Percentiles rank a stretch among this genome's conserved stretches.
phyloP scores from a whole-genome alignment of 2,329 filamentous ascomycete genomes.

The Pseudocercospora cruenta region DNA sequence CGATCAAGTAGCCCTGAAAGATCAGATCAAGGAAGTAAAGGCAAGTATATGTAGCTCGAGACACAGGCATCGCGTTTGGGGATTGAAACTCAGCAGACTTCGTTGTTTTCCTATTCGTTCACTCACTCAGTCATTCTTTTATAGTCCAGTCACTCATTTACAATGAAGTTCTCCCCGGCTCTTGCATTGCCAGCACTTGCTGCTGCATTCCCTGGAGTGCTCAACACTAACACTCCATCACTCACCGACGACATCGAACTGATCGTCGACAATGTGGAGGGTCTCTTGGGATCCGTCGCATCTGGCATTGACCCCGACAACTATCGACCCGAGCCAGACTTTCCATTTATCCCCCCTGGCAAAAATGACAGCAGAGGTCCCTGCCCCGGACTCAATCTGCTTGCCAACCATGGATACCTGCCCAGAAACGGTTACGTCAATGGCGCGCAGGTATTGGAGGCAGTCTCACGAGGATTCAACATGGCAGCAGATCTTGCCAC shows the following conservation, averaged over 20 bases:
- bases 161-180: not conserved
- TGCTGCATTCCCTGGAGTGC: slow-evolving; percentile 16
- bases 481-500: slow-evolving; percentile 45
- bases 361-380: slow-evolving; percentile 40
- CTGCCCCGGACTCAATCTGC: slow-evolving; percentile 46
- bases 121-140: no score
- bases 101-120: not conserved
- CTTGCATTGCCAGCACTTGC: slow-evolving; percentile 20
- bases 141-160: not conserved
- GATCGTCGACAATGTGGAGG: slow-evolving; percentile 14
- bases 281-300: slow-evolving; percentile 31
- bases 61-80: not conserved
- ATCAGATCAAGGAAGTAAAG: no score
- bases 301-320: slow-evolving; percentile 31
- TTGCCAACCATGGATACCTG: slow-evolving; percentile 48
- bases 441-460: slow-evolving; percentile 39
- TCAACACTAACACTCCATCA: slow-evolving; percentile 2
- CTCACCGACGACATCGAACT: no score
- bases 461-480: slow-evolving; percentile 40
- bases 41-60: not conserved
- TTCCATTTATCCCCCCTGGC: slow-evolving; percentile 29
- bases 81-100: not conserved
- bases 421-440: slow-evolving; percentile 46
- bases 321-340: slow-evolving; percentile 35
- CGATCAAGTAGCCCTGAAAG: not conserved